Percentiles rank a stretch among this genome's conserved stretches.
Evolutionary conservation across 805 yeast species (phyloP).

Genomic region (Blastobotrys muscicola): DNA sequence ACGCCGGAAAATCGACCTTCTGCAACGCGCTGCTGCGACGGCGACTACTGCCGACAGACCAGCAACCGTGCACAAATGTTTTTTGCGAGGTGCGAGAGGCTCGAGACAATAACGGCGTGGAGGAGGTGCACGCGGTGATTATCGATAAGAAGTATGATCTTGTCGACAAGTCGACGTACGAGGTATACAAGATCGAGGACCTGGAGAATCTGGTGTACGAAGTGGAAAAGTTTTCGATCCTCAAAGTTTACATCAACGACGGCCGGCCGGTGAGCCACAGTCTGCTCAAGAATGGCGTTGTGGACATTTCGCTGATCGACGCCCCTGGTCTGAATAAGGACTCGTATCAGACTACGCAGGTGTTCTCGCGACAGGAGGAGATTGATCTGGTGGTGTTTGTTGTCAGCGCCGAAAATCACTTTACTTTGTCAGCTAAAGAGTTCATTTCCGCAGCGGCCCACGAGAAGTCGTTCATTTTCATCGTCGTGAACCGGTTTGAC

Average conservation of each 20-base stretch:
- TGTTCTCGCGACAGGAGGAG: conserved; percentile 92
- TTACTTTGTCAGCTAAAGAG: conserved; percentile 89
- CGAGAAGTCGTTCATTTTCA: conserved; percentile 85
- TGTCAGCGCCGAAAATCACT: conserved; percentile 91
- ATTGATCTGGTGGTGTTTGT: conserved; percentile 94
- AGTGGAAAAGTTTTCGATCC: conserved; percentile 58
- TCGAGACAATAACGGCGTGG: conserved; percentile 58
- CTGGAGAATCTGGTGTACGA: conserved; percentile 64
- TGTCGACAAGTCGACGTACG: conserved; percentile 57
- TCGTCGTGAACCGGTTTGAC: conserved; percentile 90
- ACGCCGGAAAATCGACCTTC: conserved; percentile 92
- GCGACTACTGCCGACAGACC: conserved; percentile 83
- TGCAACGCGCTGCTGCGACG: conserved; percentile 83
- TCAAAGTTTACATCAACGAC: conserved; percentile 79
- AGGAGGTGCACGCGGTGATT: conserved; percentile 89
- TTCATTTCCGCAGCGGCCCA: conserved; percentile 83
- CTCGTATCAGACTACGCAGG: conserved; percentile 87
- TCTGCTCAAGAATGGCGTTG: conserved; percentile 76
- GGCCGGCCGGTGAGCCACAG: conserved; percentile 56
- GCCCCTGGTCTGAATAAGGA: conserved; percentile 97
- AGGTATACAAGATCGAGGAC: conserved; percentile 41
- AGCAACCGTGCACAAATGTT: conserved; percentile 94
- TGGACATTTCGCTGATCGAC: conserved; percentile 86
- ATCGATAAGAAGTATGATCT: conserved; percentile 36
- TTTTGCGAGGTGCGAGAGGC: conserved; percentile 92